Conservation (phyloP, 768 basidiomycete species). For the Russula brevipes region DNA sequence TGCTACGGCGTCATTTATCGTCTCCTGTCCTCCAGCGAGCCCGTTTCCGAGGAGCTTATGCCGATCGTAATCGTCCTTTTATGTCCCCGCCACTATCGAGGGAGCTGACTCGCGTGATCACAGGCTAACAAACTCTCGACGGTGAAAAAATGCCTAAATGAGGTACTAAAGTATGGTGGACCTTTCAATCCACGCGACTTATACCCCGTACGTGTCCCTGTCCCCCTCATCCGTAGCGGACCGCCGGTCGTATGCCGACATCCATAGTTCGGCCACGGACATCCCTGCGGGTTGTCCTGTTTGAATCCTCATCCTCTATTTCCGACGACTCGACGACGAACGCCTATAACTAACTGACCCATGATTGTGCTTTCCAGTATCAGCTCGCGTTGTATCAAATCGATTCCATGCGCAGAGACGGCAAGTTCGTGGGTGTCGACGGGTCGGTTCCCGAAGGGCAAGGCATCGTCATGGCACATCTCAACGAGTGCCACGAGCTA, state of each 20-base stretch:
- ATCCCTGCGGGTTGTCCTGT: slow-evolving; percentile 5
- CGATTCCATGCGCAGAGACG: slow-evolving; percentile 87
- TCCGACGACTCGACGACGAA: neutral
- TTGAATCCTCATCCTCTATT: neutral
- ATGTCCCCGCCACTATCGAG: neutral
- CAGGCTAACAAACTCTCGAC: slow-evolving; percentile 96
- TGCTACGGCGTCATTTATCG: slow-evolving; percentile 97
- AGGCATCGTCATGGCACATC: slow-evolving; percentile 90
- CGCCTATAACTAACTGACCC: neutral
- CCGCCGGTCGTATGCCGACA: neutral
- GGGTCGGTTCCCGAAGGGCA: slow-evolving; percentile 93
- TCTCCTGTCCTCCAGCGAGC: slow-evolving; percentile 89
- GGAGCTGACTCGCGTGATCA: neutral
- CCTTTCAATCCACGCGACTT: slow-evolving; percentile 88
- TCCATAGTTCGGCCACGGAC: neutral
- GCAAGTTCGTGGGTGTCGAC: slow-evolving; percentile 85
- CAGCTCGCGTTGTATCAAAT: slow-evolving; percentile 94
- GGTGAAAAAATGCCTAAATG: slow-evolving; percentile 94
- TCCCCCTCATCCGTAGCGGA: neutral
- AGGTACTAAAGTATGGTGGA: slow-evolving; percentile 92
- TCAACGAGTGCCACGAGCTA: slow-evolving; percentile 94
- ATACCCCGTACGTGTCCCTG: slow-evolving; percentile 66
- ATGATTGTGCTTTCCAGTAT: slow-evolving; percentile 49
- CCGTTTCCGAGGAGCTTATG: slow-evolving; percentile 97
- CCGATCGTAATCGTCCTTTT: slow-evolving; percentile 59